phyloP scores from a whole-genome alignment of 2,329 filamentous ascomycete species.

The Sporothrix pseudoabietina region DNA sequence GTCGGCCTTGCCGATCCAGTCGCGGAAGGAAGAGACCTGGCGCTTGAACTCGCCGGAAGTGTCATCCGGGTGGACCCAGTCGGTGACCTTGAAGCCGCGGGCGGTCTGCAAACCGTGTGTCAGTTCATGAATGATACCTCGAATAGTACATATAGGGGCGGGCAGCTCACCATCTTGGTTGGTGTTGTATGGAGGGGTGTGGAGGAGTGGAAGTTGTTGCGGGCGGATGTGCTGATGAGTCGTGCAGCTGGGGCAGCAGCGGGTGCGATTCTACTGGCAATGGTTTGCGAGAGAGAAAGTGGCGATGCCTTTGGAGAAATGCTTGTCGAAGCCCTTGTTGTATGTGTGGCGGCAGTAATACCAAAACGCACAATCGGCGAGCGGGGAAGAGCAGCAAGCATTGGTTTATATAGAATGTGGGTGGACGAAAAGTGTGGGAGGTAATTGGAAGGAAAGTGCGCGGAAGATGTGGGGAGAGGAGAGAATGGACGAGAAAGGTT shows the following conservation, averaged over 20 bases:
- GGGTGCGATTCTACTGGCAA: background rate
- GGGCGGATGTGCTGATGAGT: background rate
- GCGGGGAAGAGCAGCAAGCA: constrained; percentile 28
- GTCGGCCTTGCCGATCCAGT: constrained; percentile 61
- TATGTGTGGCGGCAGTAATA: background rate
- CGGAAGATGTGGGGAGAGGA: background rate
- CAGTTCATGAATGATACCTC: background rate
- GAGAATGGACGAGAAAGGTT: background rate
- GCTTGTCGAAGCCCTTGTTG: no score
- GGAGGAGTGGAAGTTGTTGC: background rate
- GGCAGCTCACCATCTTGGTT: constrained; percentile 27
- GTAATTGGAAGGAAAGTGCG: background rate
- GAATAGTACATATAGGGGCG: no score
- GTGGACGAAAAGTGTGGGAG: background rate
- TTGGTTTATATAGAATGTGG: constrained; percentile 26
- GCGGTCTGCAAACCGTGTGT: constrained; percentile 12
- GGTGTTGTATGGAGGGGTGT: background rate
- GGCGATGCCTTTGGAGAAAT: background rate
- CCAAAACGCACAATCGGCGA: constrained; percentile 28
- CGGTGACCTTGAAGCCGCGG: constrained; percentile 60
- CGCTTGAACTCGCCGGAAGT: constrained; percentile 91
- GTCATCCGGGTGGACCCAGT: constrained; percentile 79
- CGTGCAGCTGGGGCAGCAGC: background rate
- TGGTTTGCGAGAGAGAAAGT: background rate
- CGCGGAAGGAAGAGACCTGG: constrained; percentile 78